Base-by-base conservation (phyloP, 768 basidiomycete genomes). In the Tylopilus felleus region DNA sequence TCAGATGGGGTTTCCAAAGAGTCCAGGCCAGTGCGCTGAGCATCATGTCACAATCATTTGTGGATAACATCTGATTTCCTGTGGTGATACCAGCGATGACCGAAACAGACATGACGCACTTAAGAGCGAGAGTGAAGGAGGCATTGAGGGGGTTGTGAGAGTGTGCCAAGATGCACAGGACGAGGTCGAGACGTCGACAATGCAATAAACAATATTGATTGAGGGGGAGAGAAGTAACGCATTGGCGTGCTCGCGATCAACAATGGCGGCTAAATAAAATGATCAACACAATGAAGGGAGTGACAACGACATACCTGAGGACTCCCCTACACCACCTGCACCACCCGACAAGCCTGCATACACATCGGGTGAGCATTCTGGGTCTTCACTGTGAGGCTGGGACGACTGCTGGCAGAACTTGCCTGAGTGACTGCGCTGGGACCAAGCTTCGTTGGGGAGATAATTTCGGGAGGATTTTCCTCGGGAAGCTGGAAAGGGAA, bases 51-150 rank as follows among this genome's bases (percentile, higher is more conserved):
- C 2, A 90, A 89, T 38, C 91, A 84, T 65, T 93, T 93, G 56
- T 91, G 87, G 60, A 93, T 90, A 33, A 92, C 84, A 58, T 93
- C 91, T 4, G 89, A 91, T 68, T 93, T 93, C 90, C 93, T 93
- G 28, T 28, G 28, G 28, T 13, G 12, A 31, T 31, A 31, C 29
- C 12, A 31, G 29, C 12, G 29, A 31, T 10, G 29, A 31, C 29
- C 12, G 9, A 31, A 31, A 31, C 10, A 10, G 29, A 31, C 12
- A 13, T 10, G 9, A 13, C 10, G 29, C 12, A 13, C 29, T 31
- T 31, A 9, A 31, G 29, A 31, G 29, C 10, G 29, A 31, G 29
- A 31, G 29, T 13, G 12, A 31, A 31, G 29, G 29, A 31, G 29
- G 29, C 29, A 31, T 31, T 13, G 12, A 31, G 29, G 7, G 10